Percentiles rank a stretch among this genome's conserved stretches.
Evolutionary conservation across 352 stramenopile genomes (phyloP).

Genomic region (Globisporangium alternatum): DNA sequence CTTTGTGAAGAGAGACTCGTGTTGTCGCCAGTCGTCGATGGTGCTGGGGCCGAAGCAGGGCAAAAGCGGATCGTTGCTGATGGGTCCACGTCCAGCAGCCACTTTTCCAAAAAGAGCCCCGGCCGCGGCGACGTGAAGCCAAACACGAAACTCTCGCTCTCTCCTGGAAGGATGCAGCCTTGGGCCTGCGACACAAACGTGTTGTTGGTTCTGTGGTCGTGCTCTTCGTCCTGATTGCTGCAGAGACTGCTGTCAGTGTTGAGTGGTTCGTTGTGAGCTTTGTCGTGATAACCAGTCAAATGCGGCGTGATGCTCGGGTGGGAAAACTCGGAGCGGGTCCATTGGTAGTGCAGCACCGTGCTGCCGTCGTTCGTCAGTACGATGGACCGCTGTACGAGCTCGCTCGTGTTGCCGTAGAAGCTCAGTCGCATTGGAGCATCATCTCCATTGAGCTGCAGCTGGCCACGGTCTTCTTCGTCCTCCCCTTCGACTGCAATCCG

Average conservation of each 20-base stretch:
- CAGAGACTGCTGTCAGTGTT: not conserved
- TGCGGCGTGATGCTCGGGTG: conserved; percentile 23
- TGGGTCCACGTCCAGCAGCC: conserved; percentile 62
- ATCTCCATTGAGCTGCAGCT: not conserved
- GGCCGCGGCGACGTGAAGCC: conserved; percentile 45
- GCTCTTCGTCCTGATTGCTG: conserved; percentile 16
- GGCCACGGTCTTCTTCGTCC: not conserved
- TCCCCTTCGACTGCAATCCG: not conserved
- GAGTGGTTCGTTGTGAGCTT: not conserved
- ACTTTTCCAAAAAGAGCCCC: conserved; percentile 68
- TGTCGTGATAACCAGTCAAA: conserved; percentile 9
- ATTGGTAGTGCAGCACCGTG: conserved; percentile 56
- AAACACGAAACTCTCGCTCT: conserved; percentile 53
- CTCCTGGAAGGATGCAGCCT: conserved; percentile 53
- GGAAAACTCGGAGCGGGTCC: conserved; percentile 39
- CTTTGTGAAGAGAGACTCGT: not conserved
- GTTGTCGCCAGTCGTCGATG: not conserved
- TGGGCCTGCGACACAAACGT: conserved; percentile 46
- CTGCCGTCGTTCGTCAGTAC: conserved; percentile 48
- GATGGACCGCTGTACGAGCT: conserved; percentile 42
- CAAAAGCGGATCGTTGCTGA: conserved; percentile 17
- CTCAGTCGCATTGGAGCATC: conserved; percentile 29
- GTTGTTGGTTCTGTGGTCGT: conserved; percentile 8
- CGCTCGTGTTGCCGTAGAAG: conserved; percentile 38
- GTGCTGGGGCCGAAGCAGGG: not conserved